Evolutionary conservation across 1,284 basidiomycete genomes (phyloP).

Genomic region (Hemileia vastatrix): DNA sequence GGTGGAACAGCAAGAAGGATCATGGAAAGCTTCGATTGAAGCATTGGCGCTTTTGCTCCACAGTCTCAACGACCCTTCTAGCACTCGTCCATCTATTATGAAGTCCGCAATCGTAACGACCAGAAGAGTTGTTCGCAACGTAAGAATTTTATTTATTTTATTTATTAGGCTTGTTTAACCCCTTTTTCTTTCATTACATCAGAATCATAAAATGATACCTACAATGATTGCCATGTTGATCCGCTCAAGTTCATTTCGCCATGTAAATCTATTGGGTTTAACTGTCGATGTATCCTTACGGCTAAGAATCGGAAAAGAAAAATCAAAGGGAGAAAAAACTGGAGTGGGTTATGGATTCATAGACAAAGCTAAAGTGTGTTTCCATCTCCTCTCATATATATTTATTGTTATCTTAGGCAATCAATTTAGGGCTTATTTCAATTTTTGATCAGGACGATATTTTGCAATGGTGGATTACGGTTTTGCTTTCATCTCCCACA

Average conservation of each 20-base stretch:
- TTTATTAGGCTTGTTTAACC: neutral
- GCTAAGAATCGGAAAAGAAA: conserved; percentile 28
- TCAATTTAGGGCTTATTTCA: neutral
- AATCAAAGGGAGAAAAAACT: conserved; percentile 26
- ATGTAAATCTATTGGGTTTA: conserved; percentile 29
- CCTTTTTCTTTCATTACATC: too few species aligned
- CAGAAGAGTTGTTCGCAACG: conserved; percentile 22
- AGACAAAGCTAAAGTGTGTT: too few species aligned
- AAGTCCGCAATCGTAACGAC: conserved; percentile 17
- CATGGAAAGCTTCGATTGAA: neutral
- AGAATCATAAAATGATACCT: conserved; percentile 21
- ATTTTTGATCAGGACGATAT: conserved; percentile 2
- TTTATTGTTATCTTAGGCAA: too few species aligned
- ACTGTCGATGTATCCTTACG: conserved; percentile 36
- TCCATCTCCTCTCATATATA: too few species aligned
- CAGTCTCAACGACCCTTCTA: conserved; percentile 9
- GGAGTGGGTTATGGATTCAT: conserved; percentile 27
- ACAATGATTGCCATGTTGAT: conserved; percentile 14
- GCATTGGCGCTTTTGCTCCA: conserved; percentile 8
- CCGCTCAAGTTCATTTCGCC: conserved; percentile 4
- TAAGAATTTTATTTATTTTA: conserved; percentile 4
- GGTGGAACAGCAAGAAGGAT: neutral
- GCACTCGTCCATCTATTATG: conserved; percentile 9
- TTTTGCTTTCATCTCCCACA: conserved; percentile 29
- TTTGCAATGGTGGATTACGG: conserved; percentile 24